phyloP scores from a whole-genome alignment of 768 basidiomycete genomes.

The Crassisporium funariophilum region DNA sequence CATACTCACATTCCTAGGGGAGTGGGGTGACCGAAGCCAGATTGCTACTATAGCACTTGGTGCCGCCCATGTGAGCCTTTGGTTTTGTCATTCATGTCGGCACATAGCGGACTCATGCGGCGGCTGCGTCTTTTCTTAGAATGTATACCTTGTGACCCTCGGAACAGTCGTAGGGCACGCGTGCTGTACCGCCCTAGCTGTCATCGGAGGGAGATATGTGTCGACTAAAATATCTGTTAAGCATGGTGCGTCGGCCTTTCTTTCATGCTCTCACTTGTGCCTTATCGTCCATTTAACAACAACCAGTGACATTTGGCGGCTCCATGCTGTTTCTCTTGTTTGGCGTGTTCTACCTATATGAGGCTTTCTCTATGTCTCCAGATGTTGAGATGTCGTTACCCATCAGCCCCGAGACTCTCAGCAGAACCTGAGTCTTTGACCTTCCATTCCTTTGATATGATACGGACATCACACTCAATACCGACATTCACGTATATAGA shows the following conservation, averaged over 20 bases:
- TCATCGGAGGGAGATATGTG: slow-evolving; percentile 90
- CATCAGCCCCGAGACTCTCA: slow-evolving; percentile 1
- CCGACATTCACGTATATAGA: too few species aligned
- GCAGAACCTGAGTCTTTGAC: too few species aligned
- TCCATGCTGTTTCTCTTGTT: slow-evolving; percentile 83
- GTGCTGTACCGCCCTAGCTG: slow-evolving; percentile 85
- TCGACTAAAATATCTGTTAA: slow-evolving; percentile 96
- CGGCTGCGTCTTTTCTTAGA: slow-evolving; percentile 48
- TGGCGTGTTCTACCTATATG: slow-evolving; percentile 75
- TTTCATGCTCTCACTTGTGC: slow-evolving; percentile 1
- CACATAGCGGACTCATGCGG: background rate
- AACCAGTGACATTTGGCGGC: slow-evolving; percentile 82
- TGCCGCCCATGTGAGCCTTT: slow-evolving; percentile 78
- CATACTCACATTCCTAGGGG: slow-evolving; percentile 94
- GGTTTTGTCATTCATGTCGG: background rate
- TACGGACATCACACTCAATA: too few species aligned
- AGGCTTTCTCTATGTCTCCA: slow-evolving; percentile 46
- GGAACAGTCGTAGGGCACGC: slow-evolving; percentile 91
- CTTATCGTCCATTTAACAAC: background rate
- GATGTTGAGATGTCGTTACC: slow-evolving; percentile 27
- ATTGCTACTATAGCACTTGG: slow-evolving; percentile 96
- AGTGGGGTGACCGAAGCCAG: slow-evolving; percentile 98
- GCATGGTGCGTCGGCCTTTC: slow-evolving; percentile 56
- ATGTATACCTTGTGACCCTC: slow-evolving; percentile 86
- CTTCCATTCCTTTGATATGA: too few species aligned